Base-by-base conservation (phyloP, 441 rosid species). In the Populus trichocarpa region DNA sequence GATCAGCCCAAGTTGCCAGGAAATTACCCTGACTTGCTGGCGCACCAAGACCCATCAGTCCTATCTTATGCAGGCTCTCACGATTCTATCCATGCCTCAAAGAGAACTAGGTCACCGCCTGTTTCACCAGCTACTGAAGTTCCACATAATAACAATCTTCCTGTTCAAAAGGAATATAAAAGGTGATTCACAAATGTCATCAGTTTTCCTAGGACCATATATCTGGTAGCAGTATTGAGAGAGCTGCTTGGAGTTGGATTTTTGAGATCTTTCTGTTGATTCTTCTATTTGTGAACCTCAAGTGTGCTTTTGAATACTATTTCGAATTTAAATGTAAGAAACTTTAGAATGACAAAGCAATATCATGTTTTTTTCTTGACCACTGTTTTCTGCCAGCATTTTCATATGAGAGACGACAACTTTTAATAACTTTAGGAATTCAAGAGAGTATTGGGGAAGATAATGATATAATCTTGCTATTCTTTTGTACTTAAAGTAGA, bases 61-160 rank as follows among this genome's bases (percentile, higher is more conserved):
- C 73, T 82, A 61, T 72, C 90, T 66, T 77, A 79, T 63, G 76
- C 73, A 28, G 81, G 77, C 67, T 80, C 85, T 67, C 67, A 82
- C 74, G 75, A 40, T 84, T 71, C 82, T 72, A 80, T 79, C 63
- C 88, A 84, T 83, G 86, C 61, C 74, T 84, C 90, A 67, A 87
- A 85, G 77, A 82, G 84, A 76, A 83, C 81, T 71, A 86, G 80
- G 75, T 77, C 92, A 80, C 87, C 89, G 2, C 83, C 82, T 75
- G 33, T 53, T 28, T 73, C 85, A 79, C 72, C 79, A 46, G 70
- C 77, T 30, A 81, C 72, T 76, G 84, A 81, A 67, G 79, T 87
- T 83, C 42, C 74, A 35, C 78, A 68, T 71, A 88, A 88, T 69
- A 79, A 83, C 79, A 67, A 73, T 2, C 75, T 61, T 78, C 75